Evolutionary conservation across 2,329 filamentous ascomycete genomes (phyloP).

Genomic region (Sarocladium oryzae): DNA sequence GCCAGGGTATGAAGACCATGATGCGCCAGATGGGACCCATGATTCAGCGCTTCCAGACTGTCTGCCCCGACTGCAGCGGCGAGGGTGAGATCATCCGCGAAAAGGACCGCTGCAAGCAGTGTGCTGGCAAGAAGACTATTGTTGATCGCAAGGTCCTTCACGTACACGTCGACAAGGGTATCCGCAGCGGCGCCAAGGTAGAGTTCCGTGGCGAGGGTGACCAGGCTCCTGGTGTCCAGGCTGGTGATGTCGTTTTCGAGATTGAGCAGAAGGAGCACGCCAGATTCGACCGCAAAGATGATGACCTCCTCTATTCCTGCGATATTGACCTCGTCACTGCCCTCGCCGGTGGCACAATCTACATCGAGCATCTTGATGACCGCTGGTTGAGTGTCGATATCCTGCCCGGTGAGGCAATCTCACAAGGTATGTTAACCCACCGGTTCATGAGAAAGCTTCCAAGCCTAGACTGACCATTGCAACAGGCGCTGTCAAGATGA

Average conservation of each 20-base stretch:
- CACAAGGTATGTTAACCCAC: slow-evolving; percentile 64
- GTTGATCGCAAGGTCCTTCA: slow-evolving; percentile 97
- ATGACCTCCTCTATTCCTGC: slow-evolving; percentile 90
- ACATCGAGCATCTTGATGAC: slow-evolving; percentile 94
- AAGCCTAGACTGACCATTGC: slow-evolving; percentile 15
- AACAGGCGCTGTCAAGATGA: slow-evolving; percentile 81
- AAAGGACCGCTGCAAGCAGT: slow-evolving; percentile 96
- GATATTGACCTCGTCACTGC: slow-evolving; percentile 96
- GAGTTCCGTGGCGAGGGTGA: slow-evolving; percentile 97
- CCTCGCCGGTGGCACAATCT: slow-evolving; percentile 82
- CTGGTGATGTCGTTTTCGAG: slow-evolving; percentile 96
- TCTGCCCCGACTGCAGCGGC: slow-evolving; percentile 96
- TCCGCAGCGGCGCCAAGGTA: slow-evolving; percentile 89
- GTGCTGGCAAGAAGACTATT: slow-evolving; percentile 94
- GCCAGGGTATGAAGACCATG: slow-evolving; percentile 98
- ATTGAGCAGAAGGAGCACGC: slow-evolving; percentile 98
- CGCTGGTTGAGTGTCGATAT: slow-evolving; percentile 94
- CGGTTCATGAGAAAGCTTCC: too few species aligned
- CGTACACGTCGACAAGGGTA: slow-evolving; percentile 93
- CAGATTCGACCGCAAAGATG: slow-evolving; percentile 91
- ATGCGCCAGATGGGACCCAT: slow-evolving; percentile 99
- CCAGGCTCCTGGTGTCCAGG: slow-evolving; percentile 85
- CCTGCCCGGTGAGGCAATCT: slow-evolving; percentile 87
- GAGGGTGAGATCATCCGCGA: slow-evolving; percentile 96
- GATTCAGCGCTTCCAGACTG: slow-evolving; percentile 99